phyloP scores from a whole-genome alignment of 768 basidiomycete genomes.

The Lentinula aciculospora region DNA sequence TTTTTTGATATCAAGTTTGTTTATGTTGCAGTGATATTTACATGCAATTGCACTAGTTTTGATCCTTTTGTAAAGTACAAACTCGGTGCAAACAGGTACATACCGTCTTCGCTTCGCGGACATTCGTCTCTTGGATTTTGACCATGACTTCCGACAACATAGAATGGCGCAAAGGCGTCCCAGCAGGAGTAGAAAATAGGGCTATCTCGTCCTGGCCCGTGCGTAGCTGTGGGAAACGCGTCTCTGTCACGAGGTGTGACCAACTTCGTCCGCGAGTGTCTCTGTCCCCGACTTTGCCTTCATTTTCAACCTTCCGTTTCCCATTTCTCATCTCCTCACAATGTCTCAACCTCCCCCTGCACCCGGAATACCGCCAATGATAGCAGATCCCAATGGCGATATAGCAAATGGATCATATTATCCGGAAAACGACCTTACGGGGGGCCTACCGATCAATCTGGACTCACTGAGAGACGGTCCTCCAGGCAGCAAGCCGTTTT shows the following conservation, averaged over 20 bases:
- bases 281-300: not conserved
- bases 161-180: not conserved
- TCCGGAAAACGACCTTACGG: conserved; percentile 72
- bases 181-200: not conserved
- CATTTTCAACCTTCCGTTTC: not conserved
- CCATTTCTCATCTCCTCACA: not conserved
- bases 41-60: not conserved
- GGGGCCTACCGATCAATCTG: conserved; percentile 80
- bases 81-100: not conserved
- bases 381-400: conserved; percentile 53
- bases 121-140: not conserved
- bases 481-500: conserved; percentile 86
- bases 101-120: not conserved
- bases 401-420: conserved; percentile 61
- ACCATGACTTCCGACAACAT: not conserved
- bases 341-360: conserved; percentile 52
- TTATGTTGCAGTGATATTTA: not conserved
- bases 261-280: not conserved
- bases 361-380: conserved; percentile 60
- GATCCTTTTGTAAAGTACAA: not conserved
- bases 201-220: not conserved
- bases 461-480: conserved; percentile 85
- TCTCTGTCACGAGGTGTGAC: not conserved
- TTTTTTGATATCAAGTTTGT: not conserved
- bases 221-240: not conserved